These are phyloP conservation scores for Rubia yunnanensis DNA, from an alignment of 257 asterid species.

Conservation along the genomic window DNA sequence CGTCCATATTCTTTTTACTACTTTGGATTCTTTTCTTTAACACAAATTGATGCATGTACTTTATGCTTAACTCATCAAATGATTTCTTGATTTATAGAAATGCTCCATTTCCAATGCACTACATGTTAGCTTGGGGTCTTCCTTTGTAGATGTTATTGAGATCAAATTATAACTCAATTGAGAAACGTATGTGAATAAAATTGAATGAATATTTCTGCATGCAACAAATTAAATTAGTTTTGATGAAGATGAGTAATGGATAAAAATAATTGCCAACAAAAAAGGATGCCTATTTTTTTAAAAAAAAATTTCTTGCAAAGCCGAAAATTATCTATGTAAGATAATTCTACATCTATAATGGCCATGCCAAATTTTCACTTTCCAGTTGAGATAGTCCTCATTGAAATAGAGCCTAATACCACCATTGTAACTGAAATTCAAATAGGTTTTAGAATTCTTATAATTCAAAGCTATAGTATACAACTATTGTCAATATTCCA, in stretches of 20 bases:
- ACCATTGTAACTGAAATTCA: slow-evolving; percentile 13
- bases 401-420: slow-evolving; percentile 5
- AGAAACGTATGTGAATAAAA: too few relatives aligned
- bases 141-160: background rate
- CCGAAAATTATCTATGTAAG: slow-evolving; percentile 6
- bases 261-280: slow-evolving; percentile 8
- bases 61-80: background rate
- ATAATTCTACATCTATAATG: slow-evolving; percentile 15
- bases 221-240: background rate
- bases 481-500: too few relatives aligned
- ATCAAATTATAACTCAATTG: background rate
- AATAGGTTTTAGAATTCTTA: background rate
- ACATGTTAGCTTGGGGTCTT: background rate
- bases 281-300: background rate
- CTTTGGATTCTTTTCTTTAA: background rate
- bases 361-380: slow-evolving; percentile 10
- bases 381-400: slow-evolving; percentile 3
- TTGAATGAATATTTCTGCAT: background rate
- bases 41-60: slow-evolving; percentile 10
- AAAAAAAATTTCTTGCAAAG: slow-evolving; percentile 10
- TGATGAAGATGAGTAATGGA: background rate
- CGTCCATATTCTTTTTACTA: background rate
- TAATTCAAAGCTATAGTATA: too few relatives aligned
- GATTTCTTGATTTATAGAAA: slow-evolving; percentile 7
- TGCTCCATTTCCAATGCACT: slow-evolving; percentile 13